Evolutionary conservation across 305 asterid species (phyloP), one percentile per base, ranked within the genome.

Genomic region (Fraxinus angustifolia): DNA sequence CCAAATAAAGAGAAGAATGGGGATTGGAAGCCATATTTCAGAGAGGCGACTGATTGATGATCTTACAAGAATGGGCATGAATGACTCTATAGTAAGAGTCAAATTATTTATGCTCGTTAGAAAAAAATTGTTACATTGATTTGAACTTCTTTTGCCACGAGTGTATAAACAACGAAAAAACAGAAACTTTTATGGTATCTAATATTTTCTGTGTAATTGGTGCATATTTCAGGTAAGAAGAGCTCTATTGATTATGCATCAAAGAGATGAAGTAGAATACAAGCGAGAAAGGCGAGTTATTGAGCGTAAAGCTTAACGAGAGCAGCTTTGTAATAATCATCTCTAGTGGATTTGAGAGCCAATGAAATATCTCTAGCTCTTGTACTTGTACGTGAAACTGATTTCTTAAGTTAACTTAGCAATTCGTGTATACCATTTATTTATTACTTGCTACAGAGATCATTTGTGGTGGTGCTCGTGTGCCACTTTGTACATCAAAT

Each of bases 201-300:
- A 38, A 81, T 53, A 23, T 36, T 8, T 19, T 30, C 45, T 75
- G 82, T 62, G 65, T 68, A 48, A 80, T 30, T 72, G 73, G 35
- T 79, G 81, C 68, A 34, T 34, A 21, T 85, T 77, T 33, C 96
- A 95, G 97, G 89, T 96, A 68, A 89, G 98, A 85, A 94, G 99
- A 86, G 99, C 99, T 76, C 67, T 96, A 85, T 10, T 96, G 83
- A 87, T 96, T 70, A 96, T 96, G 99, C 97, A 93, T 84, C 98
- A 96, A 81, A 87, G 99, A 80, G 99, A 94, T n/a, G 99, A 96
- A 87, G 99, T 96, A 6, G 99, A 96, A 81, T 94, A 94, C 91
- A 92, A 87, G 77, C 87, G 97, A 67, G 99, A 93, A 83, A 84
- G 98, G 77, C 87, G 97, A 56, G 84, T 91, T 4, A 88, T 96